Evolutionary conservation across 352 stramenopile species (phyloP).

Genomic region (Globisporangium spinosum): DNA sequence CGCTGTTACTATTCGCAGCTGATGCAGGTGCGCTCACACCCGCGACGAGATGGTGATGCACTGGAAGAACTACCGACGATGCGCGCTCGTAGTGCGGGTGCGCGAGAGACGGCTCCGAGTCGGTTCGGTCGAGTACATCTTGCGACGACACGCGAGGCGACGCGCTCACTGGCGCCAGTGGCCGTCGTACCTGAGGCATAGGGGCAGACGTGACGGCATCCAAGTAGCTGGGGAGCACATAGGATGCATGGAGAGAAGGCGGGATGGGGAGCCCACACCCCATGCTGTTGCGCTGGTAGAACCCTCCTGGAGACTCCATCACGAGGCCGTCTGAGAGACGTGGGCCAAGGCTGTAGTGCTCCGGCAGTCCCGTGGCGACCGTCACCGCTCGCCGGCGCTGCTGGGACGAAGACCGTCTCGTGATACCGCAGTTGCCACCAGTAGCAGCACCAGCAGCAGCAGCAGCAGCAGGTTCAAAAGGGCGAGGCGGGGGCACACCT

Average conservation of each 20-base stretch:
- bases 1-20: conserved; percentile 7
- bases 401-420: conserved; percentile 12
- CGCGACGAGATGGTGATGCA: not conserved
- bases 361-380: conserved; percentile 21
- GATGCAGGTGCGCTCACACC: not conserved
- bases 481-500: not conserved
- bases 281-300: conserved; percentile 11
- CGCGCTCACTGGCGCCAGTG: conserved; percentile 30
- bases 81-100: conserved; percentile 5
- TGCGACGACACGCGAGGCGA: conserved; percentile 21
- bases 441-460: not conserved
- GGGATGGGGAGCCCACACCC: conserved; percentile 8
- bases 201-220: not conserved
- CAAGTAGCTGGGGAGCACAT: conserved; percentile 14
- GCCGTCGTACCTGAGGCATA: conserved; percentile 22
- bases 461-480: not conserved
- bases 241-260: conserved; percentile 22
- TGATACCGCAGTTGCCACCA: not conserved
- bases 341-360: conserved; percentile 23
- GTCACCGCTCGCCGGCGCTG: conserved; percentile 19
- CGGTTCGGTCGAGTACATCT: conserved; percentile 22
- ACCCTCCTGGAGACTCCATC: conserved; percentile 36
- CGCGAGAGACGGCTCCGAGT: conserved; percentile 22
- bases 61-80: conserved; percentile 5
- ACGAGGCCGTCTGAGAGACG: conserved; percentile 39